Evolutionary conservation across 768 basidiomycete genomes (phyloP).

Genomic region (Lenzites betulinus): DNA sequence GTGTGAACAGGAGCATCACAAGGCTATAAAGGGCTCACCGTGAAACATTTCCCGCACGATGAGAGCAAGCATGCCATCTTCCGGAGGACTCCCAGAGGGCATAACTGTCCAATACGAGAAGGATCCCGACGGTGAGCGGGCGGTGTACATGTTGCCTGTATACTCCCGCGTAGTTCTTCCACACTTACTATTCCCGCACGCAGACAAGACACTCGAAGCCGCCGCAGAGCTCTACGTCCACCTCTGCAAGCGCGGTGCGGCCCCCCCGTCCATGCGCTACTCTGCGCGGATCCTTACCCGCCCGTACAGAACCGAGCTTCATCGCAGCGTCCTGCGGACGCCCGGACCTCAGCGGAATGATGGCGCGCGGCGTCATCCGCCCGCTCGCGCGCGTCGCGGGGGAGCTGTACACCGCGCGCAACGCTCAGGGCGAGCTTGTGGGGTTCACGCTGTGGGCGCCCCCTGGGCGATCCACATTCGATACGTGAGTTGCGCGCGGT

Average conservation of each 20-base stretch:
- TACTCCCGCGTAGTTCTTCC: no score
- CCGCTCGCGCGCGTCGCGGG: conserved; percentile 11
- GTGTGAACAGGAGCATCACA: no score
- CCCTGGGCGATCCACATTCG: conserved; percentile 1
- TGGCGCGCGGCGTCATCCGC: neutral
- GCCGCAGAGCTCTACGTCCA: neutral
- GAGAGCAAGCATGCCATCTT: no score
- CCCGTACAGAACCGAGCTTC: no score
- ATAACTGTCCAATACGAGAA: no score
- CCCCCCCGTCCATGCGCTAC: neutral
- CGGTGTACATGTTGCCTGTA: no score
- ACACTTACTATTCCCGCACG: no score
- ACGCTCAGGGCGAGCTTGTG: conserved; percentile 14
- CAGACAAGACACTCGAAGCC: neutral
- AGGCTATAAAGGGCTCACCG: no score
- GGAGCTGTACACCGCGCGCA: conserved; percentile 20
- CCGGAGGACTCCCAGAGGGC: no score
- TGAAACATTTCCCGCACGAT: no score
- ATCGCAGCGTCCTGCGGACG: neutral
- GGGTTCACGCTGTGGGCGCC: conserved; percentile 19
- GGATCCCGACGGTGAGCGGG: no score
- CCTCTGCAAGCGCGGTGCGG: neutral
- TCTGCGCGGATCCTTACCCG: neutral
- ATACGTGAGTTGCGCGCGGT: conserved; percentile 8
- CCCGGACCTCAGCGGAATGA: neutral